Base-by-base conservation (phyloP, 306 rosid genomes). In the Begonia peltatifolia region DNA sequence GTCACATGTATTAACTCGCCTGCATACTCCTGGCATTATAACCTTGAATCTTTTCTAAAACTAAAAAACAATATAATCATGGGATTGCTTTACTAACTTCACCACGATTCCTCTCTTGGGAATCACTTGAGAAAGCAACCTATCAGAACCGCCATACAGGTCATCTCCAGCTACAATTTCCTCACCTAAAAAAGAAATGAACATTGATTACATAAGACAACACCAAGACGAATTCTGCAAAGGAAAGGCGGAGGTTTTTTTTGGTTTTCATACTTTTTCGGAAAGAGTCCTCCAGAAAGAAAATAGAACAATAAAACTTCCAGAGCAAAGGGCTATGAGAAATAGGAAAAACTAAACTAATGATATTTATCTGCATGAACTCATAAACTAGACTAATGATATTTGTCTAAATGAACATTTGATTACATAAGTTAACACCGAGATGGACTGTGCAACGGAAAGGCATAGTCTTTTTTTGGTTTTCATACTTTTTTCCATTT, bases 141-240 rank as follows among this genome's bases (percentile, higher is more conserved):
- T 68, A 68, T 90, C 86, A 11, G 95, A 61, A 54, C 97, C 97
- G 60, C 97, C 97, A 67, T 83, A 85, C 6, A 85, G 12, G 73
- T 90, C 94, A 69, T 85, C 94, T 52, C 77, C 94, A 47, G 95
- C 95, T 68, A 90, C 77, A 74, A 85, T 83, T 74, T 83, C 97
- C 66, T 80, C 85, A 50, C 97, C 97, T 90, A 47, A 35, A 16
- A 67, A 49, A 48, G 16, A 67, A 50, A 69, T 55, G 52, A 42
- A 36, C 54, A 54, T 54, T 15, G 65, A 17, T 57, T 43, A 53
- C 14, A 12, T 44, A 44, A 44, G 48, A 44, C 12, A 44, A 44
- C 13, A 10, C 12, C 48, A 6, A 67, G 42, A 56, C 7, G 43
- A 41, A 43, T 62, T 57, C 42, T 16, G 48, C 16, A 14, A 57